A percentile compares a stretch with the other conserved stretches of the same genome.
Evolutionary conservation across 352 stramenopile genomes (phyloP).

Genomic region (Phytophthora sansomeana): DNA sequence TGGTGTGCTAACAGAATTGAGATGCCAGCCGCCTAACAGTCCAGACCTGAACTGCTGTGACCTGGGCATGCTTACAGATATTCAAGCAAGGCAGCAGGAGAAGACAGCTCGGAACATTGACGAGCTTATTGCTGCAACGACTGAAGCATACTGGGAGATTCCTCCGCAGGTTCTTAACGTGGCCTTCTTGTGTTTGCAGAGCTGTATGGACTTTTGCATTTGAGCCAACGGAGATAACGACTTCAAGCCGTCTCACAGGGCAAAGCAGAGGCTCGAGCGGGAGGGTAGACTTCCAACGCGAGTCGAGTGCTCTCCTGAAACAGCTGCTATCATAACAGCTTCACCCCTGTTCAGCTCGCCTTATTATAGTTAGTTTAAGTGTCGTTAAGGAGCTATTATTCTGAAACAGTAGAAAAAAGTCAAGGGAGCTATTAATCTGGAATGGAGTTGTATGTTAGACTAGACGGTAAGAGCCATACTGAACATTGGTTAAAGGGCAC

Average conservation of each 20-base stretch:
- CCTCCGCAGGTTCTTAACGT: not conserved
- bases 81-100: not conserved
- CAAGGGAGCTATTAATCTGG: no score
- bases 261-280: not conserved
- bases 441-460: no score
- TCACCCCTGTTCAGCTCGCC: not conserved
- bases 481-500: no score
- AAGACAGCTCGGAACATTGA: not conserved
- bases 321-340: not conserved
- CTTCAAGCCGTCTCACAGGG: slow-evolving; percentile 1
- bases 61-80: not conserved
- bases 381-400: no score
- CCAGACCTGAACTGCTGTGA: not conserved
- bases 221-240: not conserved
- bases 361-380: not conserved
- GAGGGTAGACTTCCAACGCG: not conserved
- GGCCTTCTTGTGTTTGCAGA: not conserved
- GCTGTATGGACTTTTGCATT: not conserved
- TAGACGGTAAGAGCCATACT: no score
- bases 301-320: not conserved
- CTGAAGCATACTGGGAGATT: not conserved
- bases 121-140: not conserved
- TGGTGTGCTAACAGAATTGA: not conserved
- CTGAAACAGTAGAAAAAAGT: no score
- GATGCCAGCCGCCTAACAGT: slow-evolving; percentile 2